Percentiles rank a stretch among this genome's conserved stretches.
These are phyloP conservation scores for Tetrahymena borealis DNA, from an alignment of 73 alveolate genomes.

Conservation along the genomic window DNA sequence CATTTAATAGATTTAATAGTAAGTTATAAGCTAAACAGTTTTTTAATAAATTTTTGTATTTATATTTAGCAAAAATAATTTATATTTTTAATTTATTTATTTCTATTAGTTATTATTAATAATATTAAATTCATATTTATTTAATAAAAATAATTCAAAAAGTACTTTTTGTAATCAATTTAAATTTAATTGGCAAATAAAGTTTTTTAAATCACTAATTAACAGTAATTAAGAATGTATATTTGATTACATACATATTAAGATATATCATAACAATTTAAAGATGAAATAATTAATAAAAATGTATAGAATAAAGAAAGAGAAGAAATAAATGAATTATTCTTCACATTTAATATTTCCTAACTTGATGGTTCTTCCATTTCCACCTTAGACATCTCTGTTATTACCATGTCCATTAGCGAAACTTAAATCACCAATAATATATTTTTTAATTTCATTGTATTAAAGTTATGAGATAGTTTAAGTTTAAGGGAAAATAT, in stretches of 20 bases:
- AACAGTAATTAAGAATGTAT: too few species aligned
- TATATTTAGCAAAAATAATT: too few species aligned
- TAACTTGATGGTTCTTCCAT: conserved; percentile 25
- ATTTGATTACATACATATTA: not conserved
- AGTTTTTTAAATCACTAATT: too few species aligned
- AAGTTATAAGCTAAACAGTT: too few species aligned
- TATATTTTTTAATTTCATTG: conserved; percentile 3
- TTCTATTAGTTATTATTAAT: too few species aligned
- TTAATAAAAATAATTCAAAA: too few species aligned
- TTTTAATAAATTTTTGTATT: too few species aligned
- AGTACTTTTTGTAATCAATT: too few species aligned
- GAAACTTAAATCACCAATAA: conserved; percentile 7
- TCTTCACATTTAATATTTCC: conserved; percentile 42
- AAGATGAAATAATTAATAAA: conserved; percentile 40
- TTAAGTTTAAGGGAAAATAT: not conserved
- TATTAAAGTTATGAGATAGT: conserved; percentile 16
- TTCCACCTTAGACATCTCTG: conserved; percentile 4
- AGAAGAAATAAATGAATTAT: conserved; percentile 42
- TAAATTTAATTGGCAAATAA: too few species aligned
- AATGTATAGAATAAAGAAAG: conserved; percentile 41
- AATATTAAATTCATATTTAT: too few species aligned
- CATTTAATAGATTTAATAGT: too few species aligned
- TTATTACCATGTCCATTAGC: conserved; percentile 24
- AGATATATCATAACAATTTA: conserved; percentile 17
- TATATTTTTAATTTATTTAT: too few species aligned